Base-by-base conservation (phyloP, 2,329 filamentous ascomycete genomes). In the Phialocephala subalpina region DNA sequence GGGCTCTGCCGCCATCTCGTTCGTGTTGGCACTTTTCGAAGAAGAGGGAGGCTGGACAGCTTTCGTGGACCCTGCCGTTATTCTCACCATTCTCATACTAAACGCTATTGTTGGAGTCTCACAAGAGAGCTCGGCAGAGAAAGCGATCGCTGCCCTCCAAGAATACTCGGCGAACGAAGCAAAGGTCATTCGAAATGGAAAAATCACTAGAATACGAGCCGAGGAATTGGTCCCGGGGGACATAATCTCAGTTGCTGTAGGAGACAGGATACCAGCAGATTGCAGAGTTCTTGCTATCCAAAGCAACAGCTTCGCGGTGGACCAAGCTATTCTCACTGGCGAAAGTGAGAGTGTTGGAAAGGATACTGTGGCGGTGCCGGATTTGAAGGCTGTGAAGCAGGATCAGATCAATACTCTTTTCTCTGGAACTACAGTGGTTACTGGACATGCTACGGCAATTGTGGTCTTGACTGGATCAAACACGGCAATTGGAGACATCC, bases 161-260 rank as follows among this genome's bases (percentile, higher is more conserved):
- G 95, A 99, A 86, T 99, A 99, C 82, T 98, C 95, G 35, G 96
- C 96, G 76, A 99, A 98, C 80, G 93, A 97, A 80, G 95, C 96
- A 73, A 99, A 95, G 78, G 95, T 97, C 61, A 80, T 97, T 66
- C 92, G 96, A 75, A 80, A 82, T 73, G 94, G 95, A 59, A 87
- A 90, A 73, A 83, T 95, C 69, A 88, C 90, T 70, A 89, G 92
- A 72, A 83, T 99, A 82, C 97, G 96, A 84, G 96, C 96, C n/a
- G 96, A 99, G 75, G 94, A 98, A 71, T 82, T 99, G 73, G 96
- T 99, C 27, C 96, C 97, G 14, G 96, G 96, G 75, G 96, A 99
- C 78, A 88, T 99, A 66, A 85, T 99, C 63, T 91, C 92, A 45
- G 87, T 99, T 56, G 84, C 94, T 20, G 92, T 99, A 67, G 96